phyloP scores from a whole-genome alignment of 1,139 yeast genomes.

The Sugiyamaella grinbergsii region DNA sequence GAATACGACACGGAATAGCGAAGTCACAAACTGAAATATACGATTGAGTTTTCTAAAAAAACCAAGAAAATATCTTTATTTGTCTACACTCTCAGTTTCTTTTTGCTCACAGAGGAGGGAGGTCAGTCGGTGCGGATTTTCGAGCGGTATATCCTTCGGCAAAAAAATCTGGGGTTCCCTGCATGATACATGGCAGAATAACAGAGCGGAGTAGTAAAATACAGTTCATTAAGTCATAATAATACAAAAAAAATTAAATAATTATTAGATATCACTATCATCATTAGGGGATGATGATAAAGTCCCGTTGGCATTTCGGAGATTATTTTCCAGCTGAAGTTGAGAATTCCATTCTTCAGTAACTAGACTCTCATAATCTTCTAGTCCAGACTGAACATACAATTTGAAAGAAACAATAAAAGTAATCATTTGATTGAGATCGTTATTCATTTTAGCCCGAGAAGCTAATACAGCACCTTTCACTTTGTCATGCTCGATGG shows the following conservation, averaged over 20 bases:
- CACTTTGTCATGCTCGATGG: constrained; percentile 57
- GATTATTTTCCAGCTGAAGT: constrained; percentile 14
- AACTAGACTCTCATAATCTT: constrained; percentile 53
- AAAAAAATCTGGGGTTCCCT: not conserved
- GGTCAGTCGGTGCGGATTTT: not conserved
- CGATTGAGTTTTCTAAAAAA: no score
- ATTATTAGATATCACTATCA: not conserved
- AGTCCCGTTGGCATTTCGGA: not conserved
- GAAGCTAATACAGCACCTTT: constrained; percentile 52
- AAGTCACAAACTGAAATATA: no score
- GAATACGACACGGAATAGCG: no score
- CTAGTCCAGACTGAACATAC: constrained; percentile 60
- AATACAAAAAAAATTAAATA: constrained; percentile 7
- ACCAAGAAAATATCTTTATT: no score
- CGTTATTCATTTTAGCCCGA: constrained; percentile 54
- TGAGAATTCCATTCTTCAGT: constrained; percentile 30
- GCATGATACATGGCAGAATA: no score
- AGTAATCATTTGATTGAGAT: constrained; percentile 60
- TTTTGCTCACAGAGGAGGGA: no score
- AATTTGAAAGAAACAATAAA: constrained; percentile 64
- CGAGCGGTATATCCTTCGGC: constrained; percentile 2
- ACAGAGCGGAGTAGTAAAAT: not conserved
- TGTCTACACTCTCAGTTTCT: no score
- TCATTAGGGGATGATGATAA: not conserved
- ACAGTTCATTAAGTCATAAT: constrained; percentile 9